Percentiles rank a stretch among this genome's conserved stretches.
These are phyloP conservation scores for Rhamnella rubrinervis DNA, from an alignment of 331 rosid species.

Conservation along the genomic window DNA sequence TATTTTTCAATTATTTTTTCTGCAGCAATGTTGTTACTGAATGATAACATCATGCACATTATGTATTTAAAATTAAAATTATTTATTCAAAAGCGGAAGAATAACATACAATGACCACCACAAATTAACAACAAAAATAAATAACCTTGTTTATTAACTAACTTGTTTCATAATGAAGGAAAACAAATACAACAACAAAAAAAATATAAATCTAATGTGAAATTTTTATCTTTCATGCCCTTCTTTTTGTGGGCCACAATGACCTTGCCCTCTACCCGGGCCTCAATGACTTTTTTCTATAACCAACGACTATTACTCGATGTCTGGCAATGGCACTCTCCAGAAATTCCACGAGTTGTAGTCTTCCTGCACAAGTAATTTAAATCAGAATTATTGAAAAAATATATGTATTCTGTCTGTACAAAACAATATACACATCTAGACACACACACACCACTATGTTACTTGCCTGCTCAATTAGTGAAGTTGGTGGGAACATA, in stretches of 20 bases:
- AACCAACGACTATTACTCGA: slow-evolving; percentile 28
- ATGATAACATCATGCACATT: too few species aligned
- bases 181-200: too few species aligned
- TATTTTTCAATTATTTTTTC: too few species aligned
- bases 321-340: slow-evolving; percentile 71
- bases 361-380: slow-evolving; percentile 65
- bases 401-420: background rate
- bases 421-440: background rate
- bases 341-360: slow-evolving; percentile 90
- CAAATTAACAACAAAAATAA: too few species aligned
- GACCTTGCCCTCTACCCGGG: background rate
- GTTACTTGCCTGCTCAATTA: slow-evolving; percentile 58
- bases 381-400: slow-evolving; percentile 5
- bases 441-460: background rate
- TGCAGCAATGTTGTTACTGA: too few species aligned
- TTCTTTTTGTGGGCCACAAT: slow-evolving; percentile 11
- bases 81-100: too few species aligned
- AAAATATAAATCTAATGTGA: too few species aligned
- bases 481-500: slow-evolving; percentile 92
- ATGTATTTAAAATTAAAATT: too few species aligned
- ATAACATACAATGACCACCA: too few species aligned
- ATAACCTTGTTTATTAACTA: too few species aligned
- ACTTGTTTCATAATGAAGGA: too few species aligned
- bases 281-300: slow-evolving; percentile 3
- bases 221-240: too few species aligned